Conservation (phyloP, 805 yeast genomes). For the Wickerhamomyces alni region DNA sequence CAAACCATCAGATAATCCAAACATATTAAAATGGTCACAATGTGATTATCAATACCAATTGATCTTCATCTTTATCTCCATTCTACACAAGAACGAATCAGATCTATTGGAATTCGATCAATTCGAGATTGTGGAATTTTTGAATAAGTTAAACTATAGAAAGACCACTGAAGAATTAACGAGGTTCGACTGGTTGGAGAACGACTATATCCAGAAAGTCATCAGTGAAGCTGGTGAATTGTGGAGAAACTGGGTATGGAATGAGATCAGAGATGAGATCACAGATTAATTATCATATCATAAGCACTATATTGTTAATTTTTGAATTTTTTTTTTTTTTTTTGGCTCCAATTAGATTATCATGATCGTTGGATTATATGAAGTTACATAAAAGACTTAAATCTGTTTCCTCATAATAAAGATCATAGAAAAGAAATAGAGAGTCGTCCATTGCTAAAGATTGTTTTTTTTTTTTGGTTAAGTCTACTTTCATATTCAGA, state of each 20-base stretch:
- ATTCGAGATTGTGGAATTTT: slow-evolving; percentile 76
- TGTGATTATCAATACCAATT: slow-evolving; percentile 74
- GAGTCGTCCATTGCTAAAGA: too few relatives aligned
- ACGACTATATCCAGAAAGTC: slow-evolving; percentile 62
- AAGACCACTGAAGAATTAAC: slow-evolving; percentile 5
- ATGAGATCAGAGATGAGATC: slow-evolving; percentile 43
- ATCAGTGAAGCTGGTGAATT: slow-evolving; percentile 77
- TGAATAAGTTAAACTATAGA: slow-evolving; percentile 37
- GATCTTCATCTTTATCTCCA: slow-evolving; percentile 68
- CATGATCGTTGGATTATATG: too few relatives aligned
- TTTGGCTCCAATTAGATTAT: too few relatives aligned
- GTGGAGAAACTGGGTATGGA: slow-evolving; percentile 80
- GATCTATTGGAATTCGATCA: slow-evolving; percentile 83
- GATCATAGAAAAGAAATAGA: too few relatives aligned
- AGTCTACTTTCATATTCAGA: too few relatives aligned
- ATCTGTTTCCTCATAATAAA: too few relatives aligned
- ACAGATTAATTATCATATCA: slow-evolving; percentile 7
- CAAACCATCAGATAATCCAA: slow-evolving; percentile 12
- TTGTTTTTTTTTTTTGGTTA: too few relatives aligned
- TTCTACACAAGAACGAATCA: slow-evolving; percentile 73
- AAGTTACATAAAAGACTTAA: too few relatives aligned
- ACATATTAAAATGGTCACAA: slow-evolving; percentile 45
- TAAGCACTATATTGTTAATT: too few relatives aligned
- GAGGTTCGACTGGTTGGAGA: slow-evolving; percentile 13
- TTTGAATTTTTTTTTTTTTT: too few relatives aligned